Conservation (phyloP, 75 land plant species). For the Chamaecyparis obtusa region DNA sequence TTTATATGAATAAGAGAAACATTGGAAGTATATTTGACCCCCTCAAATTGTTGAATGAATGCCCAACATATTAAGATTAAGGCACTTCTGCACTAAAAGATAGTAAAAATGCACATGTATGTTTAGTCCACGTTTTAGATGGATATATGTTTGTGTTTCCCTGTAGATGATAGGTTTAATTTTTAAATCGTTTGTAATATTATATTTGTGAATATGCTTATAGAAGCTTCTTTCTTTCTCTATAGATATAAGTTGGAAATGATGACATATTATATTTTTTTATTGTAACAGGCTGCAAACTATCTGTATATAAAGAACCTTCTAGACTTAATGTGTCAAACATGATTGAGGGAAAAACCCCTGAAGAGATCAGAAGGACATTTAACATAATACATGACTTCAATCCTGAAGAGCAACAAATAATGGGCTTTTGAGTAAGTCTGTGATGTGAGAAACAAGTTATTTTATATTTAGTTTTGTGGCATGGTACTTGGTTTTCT, state of each 20-base stretch:
- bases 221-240: not conserved
- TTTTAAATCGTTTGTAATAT: not conserved
- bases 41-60: too few relatives aligned
- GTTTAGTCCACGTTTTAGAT: too few relatives aligned
- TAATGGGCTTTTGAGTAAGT: constrained; percentile 53
- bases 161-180: not conserved
- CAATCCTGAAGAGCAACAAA: constrained; percentile 48
- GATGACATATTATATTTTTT: not conserved
- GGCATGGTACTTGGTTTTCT: not conserved
- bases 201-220: not conserved
- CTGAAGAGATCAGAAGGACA: constrained; percentile 60
- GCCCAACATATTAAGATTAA: too few relatives aligned
- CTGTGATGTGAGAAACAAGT: not conserved
- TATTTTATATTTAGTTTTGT: not conserved
- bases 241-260: not conserved
- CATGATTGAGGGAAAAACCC: constrained; percentile 64
- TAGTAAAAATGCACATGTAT: too few relatives aligned
- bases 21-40: too few relatives aligned
- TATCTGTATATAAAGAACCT: constrained; percentile 47
- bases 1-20: too few relatives aligned
- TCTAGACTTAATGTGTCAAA: constrained; percentile 8
- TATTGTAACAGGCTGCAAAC: constrained; percentile 47
- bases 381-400: constrained; percentile 54
- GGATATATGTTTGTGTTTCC: not conserved
- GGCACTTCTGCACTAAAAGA: too few relatives aligned